A percentile compares a stretch with the other conserved stretches of the same genome.
Conservation (phyloP, 192 early-diverging fungal genomes). For the Radiomyces spectabilis region DNA sequence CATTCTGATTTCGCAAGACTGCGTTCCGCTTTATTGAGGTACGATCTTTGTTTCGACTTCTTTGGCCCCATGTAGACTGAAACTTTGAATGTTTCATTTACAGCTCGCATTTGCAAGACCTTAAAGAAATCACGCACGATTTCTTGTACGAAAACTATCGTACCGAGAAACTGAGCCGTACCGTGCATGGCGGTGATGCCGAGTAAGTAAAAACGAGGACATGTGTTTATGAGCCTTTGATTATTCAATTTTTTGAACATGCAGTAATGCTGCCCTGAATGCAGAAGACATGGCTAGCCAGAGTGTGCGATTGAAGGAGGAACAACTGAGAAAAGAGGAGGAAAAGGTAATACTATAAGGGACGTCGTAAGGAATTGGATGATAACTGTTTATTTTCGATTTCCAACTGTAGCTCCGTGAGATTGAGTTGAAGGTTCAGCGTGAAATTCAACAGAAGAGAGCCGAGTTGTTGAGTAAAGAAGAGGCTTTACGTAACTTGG, state of each 20-base stretch:
- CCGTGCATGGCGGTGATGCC: constrained; percentile 43
- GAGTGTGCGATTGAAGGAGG: constrained; percentile 42
- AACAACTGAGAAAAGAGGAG: constrained; percentile 46
- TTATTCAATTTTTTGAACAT: neutral
- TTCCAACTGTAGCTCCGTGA: constrained; percentile 29
- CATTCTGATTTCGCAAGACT: constrained; percentile 96
- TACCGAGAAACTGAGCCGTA: constrained; percentile 72
- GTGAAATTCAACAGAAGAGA: constrained; percentile 48
- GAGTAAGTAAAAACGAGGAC: constrained; percentile 9
- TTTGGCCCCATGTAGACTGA: too few relatives aligned
- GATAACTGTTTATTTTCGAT: neutral
- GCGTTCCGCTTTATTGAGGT: constrained; percentile 82
- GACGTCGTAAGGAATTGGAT: neutral
- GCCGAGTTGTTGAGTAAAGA: constrained; percentile 49
- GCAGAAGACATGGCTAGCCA: constrained; percentile 35
- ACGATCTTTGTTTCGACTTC: too few relatives aligned
- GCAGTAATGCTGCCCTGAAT: constrained; percentile 25
- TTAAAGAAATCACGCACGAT: constrained; percentile 95
- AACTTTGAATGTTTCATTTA: neutral
- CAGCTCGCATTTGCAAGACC: constrained; percentile 94
- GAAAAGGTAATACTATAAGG: constrained; percentile 24
- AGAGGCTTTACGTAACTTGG: constrained; percentile 42
- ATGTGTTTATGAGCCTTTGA: neutral
- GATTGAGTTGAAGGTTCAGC: constrained; percentile 44
- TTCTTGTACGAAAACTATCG: constrained; percentile 96